Conservation (phyloP, 1,139 yeast species). For the Pichia sorboxylosa region DNA sequence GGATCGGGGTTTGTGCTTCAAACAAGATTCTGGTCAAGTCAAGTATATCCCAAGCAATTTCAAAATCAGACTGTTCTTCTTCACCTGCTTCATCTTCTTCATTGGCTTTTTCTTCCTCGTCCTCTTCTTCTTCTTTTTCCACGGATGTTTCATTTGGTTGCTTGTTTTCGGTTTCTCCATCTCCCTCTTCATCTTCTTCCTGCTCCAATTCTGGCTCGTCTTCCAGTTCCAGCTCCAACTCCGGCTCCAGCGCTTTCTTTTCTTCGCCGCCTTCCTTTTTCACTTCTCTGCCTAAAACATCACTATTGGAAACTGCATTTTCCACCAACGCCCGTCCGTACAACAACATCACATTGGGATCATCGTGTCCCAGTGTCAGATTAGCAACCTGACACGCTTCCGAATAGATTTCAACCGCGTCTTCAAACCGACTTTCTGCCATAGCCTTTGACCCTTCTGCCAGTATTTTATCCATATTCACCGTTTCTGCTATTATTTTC, state of each 20-base stretch:
- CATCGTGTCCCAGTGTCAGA: slow-evolving; percentile 42
- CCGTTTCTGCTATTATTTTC: too few relatives aligned
- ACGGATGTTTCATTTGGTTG: slow-evolving; percentile 32
- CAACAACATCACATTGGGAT: slow-evolving; percentile 59
- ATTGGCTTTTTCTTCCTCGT: slow-evolving; percentile 24
- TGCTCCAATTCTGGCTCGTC: slow-evolving; percentile 14
- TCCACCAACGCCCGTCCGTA: slow-evolving; percentile 79
- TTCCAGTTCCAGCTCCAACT: slow-evolving; percentile 15
- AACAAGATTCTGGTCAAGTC: slow-evolving; percentile 64
- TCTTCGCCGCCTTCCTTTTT: slow-evolving; percentile 16
- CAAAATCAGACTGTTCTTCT: slow-evolving; percentile 58
- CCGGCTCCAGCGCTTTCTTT: slow-evolving; percentile 9
- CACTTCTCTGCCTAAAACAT: slow-evolving; percentile 48
- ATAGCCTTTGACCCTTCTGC: slow-evolving; percentile 51
- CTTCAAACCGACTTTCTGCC: slow-evolving; percentile 53
- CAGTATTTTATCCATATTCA: slow-evolving; percentile 18
- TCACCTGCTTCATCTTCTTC: slow-evolving; percentile 18
- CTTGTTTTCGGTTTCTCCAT: slow-evolving; percentile 30
- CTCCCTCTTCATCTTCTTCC: slow-evolving; percentile 10
- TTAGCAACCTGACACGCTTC: slow-evolving; percentile 57
- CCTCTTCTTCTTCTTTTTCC: slow-evolving; percentile 27
- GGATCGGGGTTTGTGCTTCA: slow-evolving; percentile 10
- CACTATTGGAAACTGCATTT: slow-evolving; percentile 63
- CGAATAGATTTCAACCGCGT: slow-evolving; percentile 62
- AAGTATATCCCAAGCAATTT: slow-evolving; percentile 77